A percentile compares a stretch with the other conserved stretches of the same genome.
These are phyloP conservation scores for Sphagnum contortum DNA, from an alignment of 225 moss, liverwort and hornwort species.

Conservation along the genomic window DNA sequence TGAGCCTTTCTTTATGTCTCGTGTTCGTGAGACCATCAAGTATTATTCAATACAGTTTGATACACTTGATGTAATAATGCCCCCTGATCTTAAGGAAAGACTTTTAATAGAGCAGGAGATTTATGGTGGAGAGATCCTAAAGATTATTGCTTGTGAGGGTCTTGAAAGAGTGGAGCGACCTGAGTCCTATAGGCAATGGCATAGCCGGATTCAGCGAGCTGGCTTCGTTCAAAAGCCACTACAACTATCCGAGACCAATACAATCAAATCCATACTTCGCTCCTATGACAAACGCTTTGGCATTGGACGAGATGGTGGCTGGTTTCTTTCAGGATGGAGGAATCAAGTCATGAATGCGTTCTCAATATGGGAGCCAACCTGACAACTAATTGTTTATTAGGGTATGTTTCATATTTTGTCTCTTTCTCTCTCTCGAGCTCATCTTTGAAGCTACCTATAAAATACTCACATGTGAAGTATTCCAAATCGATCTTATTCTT, in stretches of 20 bases:
- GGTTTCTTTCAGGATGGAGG: constrained; percentile 73
- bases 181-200: constrained; percentile 74
- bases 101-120: constrained; percentile 53
- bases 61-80: constrained; percentile 37
- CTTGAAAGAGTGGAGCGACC: constrained; percentile 73
- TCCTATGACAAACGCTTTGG: constrained; percentile 43
- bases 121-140: constrained; percentile 67
- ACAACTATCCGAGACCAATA: neutral
- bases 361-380: constrained; percentile 39
- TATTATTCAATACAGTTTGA: constrained; percentile 48
- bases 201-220: constrained; percentile 59
- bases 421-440: too few species aligned
- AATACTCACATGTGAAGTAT: too few species aligned
- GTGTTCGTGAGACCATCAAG: constrained; percentile 53
- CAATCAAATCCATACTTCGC: constrained; percentile 14
- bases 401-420: too few species aligned
- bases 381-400: too few species aligned
- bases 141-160: constrained; percentile 79
- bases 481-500: too few species aligned
- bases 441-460: too few species aligned
- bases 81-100: constrained; percentile 31
- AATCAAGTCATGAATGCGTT: constrained; percentile 35
- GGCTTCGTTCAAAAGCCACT: constrained; percentile 59
- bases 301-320: constrained; percentile 40
- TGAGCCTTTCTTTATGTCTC: constrained; percentile 80